These are phyloP conservation scores for Neoboletus magnificus DNA, from an alignment of 768 basidiomycete species.

Conservation along the genomic window DNA sequence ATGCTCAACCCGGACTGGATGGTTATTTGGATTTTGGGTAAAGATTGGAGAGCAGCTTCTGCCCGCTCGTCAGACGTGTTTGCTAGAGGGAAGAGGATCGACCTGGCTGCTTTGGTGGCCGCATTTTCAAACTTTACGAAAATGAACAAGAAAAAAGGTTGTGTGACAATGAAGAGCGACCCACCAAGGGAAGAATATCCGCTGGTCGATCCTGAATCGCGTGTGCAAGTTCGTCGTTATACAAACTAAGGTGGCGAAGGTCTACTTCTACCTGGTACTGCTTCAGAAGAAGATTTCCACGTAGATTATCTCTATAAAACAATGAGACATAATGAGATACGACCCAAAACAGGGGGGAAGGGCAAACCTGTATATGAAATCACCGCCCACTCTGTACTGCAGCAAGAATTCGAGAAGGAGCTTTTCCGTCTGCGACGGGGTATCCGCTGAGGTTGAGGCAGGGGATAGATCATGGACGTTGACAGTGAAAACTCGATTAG, in stretches of 20 bases:
- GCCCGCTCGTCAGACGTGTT: slow-evolving; percentile 42
- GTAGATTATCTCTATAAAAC: slow-evolving; percentile 68
- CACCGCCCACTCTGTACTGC: slow-evolving; percentile 83
- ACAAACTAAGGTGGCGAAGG: slow-evolving; percentile 71
- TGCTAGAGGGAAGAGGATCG: slow-evolving; percentile 80
- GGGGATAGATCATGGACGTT: slow-evolving; percentile 64
- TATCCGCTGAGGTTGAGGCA: slow-evolving; percentile 55
- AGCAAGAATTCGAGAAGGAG: slow-evolving; percentile 82
- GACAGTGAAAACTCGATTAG: slow-evolving; percentile 76
- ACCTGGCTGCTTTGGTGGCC: slow-evolving; percentile 77
- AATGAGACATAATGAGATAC: background rate
- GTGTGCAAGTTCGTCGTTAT: slow-evolving; percentile 93
- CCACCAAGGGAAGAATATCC: slow-evolving; percentile 83
- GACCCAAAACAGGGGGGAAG: background rate
- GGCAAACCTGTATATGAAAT: slow-evolving; percentile 85
- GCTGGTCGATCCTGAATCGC: slow-evolving; percentile 85
- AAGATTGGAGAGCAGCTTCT: slow-evolving; percentile 45
- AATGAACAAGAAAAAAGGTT: background rate
- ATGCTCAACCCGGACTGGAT: slow-evolving; percentile 89
- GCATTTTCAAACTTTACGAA: slow-evolving; percentile 82
- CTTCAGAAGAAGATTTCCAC: slow-evolving; percentile 85
- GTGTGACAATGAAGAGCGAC: slow-evolving; percentile 21
- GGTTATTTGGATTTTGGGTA: slow-evolving; percentile 82
- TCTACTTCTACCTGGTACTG: slow-evolving; percentile 87
- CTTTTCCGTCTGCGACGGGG: slow-evolving; percentile 78